Evolutionary conservation across 495 filamentous ascomycete species (phyloP).

Genomic region (Neurospora discreta): DNA sequence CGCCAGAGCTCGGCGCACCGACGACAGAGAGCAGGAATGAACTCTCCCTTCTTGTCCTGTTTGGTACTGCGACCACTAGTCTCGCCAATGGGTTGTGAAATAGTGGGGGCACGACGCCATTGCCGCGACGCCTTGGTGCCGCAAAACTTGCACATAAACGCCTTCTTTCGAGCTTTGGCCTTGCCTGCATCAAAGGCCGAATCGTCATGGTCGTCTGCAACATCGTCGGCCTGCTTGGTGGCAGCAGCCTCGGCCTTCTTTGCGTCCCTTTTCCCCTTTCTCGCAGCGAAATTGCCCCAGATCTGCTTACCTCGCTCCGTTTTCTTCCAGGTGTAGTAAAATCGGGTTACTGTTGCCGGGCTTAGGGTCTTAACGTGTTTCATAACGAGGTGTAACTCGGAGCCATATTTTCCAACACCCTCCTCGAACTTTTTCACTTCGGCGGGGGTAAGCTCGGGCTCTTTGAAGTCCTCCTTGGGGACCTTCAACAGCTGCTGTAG

Average conservation of each 20-base stretch:
- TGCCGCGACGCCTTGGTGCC: conserved; percentile 64
- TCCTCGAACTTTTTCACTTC: conserved; percentile 89
- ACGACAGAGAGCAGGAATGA: conserved; percentile 75
- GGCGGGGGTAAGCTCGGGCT: conserved; percentile 66
- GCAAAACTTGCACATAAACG: conserved; percentile 95
- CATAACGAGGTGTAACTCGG: conserved; percentile 73
- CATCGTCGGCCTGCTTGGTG: conserved; percentile 75
- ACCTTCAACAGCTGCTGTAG: conserved; percentile 56
- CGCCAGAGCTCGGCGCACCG: conserved; percentile 89
- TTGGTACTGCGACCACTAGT: conserved; percentile 45
- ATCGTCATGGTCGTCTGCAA: conserved; percentile 88
- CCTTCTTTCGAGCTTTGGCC: conserved; percentile 61
- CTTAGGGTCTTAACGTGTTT: conserved; percentile 75
- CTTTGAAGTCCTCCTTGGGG: conserved; percentile 67
- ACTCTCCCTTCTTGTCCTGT: conserved; percentile 64
- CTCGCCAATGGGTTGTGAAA: conserved; percentile 63
- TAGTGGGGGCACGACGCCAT: conserved; percentile 82
- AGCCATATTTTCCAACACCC: conserved; percentile 80
- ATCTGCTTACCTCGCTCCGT: conserved; percentile 72
- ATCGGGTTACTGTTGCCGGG: conserved; percentile 71
- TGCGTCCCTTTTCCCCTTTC: conserved; percentile 79
- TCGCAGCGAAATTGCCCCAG: conserved; percentile 78
- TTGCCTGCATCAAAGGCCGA: conserved; percentile 93
- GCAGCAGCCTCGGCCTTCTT: conserved; percentile 51
- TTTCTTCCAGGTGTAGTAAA: conserved; percentile 99